phyloP scores from a whole-genome alignment of 306 rosid genomes.

The Luffa aegyptiaca region DNA sequence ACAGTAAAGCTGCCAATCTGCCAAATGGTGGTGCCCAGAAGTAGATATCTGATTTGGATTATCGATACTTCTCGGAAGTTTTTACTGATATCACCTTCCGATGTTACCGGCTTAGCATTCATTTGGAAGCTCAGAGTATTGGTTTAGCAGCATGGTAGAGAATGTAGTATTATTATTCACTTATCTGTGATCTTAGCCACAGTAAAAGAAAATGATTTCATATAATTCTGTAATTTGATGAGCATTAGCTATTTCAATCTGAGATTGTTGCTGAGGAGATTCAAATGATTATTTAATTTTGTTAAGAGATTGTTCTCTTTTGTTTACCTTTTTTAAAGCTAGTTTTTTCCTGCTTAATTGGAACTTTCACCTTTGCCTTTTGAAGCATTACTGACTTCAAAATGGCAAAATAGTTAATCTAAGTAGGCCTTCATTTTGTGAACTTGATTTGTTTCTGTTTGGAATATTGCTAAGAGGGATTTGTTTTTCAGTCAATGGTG shows the following conservation, averaged over 20 bases:
- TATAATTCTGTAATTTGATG: not conserved
- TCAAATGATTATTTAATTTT: not conserved
- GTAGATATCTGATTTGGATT: constrained; percentile 10
- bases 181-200: not conserved
- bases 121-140: not conserved
- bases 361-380: not conserved
- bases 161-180: not conserved
- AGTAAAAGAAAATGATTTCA: not conserved
- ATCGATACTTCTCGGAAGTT: not conserved
- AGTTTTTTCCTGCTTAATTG: not conserved
- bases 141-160: constrained; percentile 1
- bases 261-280: not conserved
- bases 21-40: constrained; percentile 29
- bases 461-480: not conserved
- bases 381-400: not conserved
- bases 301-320: not conserved
- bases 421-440: not conserved
- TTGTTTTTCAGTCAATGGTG: not conserved
- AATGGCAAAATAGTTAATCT: not conserved
- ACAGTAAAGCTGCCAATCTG: constrained; percentile 16
- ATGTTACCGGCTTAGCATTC: not conserved
- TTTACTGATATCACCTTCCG: not conserved
- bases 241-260: not conserved
- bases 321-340: not conserved
- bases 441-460: not conserved